These are phyloP conservation scores for Adansonia gregorii DNA, from an alignment of 441 rosid species.

Conservation along the genomic window DNA sequence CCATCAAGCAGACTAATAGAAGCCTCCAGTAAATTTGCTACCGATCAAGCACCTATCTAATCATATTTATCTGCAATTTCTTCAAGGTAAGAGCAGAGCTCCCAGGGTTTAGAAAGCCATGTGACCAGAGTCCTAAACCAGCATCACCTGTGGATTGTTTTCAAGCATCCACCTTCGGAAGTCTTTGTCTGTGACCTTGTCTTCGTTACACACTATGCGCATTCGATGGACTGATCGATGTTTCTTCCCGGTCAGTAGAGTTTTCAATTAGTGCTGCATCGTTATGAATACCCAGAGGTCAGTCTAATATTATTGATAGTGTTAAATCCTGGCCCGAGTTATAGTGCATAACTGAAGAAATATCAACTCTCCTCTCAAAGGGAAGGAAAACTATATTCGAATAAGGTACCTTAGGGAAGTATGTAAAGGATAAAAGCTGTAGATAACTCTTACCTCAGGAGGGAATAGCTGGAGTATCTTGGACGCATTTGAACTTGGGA, in stretches of 20 bases:
- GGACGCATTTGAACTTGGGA: background rate
- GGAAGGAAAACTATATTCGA: background rate
- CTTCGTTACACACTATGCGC: conserved; percentile 46
- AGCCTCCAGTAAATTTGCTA: background rate
- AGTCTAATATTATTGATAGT: background rate
- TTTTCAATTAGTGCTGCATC: conserved; percentile 32
- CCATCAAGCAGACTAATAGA: background rate
- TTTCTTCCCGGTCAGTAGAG: conserved; percentile 33
- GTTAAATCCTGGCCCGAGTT: conserved; percentile 16
- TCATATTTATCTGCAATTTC: conserved; percentile 28
- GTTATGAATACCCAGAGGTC: background rate
- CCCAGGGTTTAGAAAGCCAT: conserved; percentile 49
- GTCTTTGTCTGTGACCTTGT: conserved; percentile 33
- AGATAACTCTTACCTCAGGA: background rate
- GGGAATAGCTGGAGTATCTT: conserved; percentile 5
- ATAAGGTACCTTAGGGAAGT: background rate
- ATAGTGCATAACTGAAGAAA: background rate
- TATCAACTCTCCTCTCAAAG: background rate
- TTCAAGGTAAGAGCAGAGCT: conserved; percentile 36
- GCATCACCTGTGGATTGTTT: conserved; percentile 41
- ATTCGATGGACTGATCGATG: conserved; percentile 46
- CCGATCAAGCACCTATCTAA: background rate
- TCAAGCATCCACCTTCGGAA: conserved; percentile 52
- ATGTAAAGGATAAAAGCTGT: background rate
- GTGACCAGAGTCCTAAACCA: conserved; percentile 48